Conservation (phyloP, 2,329 filamentous ascomycete genomes). For the Fusarium agapanthi region DNA sequence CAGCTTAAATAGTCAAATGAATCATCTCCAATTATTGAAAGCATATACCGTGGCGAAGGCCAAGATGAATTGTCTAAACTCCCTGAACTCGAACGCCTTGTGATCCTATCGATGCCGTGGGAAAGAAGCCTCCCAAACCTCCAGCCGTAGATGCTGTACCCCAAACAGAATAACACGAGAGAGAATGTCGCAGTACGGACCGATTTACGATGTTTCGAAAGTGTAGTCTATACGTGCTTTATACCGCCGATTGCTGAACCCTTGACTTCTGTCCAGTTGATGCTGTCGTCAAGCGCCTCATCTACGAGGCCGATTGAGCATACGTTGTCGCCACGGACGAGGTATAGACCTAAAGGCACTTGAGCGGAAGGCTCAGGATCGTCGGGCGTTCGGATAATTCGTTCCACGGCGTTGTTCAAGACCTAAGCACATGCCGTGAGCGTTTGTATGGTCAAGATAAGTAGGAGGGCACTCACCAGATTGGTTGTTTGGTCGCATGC, state of each 20-base stretch:
- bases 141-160: constrained; percentile 27
- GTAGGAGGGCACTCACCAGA: constrained; percentile 60
- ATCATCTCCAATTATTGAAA: constrained; percentile 7
- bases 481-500: constrained; percentile 94
- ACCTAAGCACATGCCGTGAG: constrained; percentile 61
- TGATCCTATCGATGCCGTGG: constrained; percentile 28
- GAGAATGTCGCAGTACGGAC: not conserved
- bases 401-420: constrained; percentile 82
- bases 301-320: constrained; percentile 90
- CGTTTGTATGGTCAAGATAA: not conserved
- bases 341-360: constrained; percentile 85
- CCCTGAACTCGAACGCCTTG: constrained; percentile 41
- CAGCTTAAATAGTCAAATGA: constrained; percentile 31
- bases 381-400: constrained; percentile 86
- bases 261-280: constrained; percentile 92
- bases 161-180: constrained; percentile 26
- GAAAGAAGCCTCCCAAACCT: constrained; percentile 10
- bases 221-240: constrained; percentile 69
- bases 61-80: constrained; percentile 42
- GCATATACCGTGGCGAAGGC: constrained; percentile 32
- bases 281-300: constrained; percentile 86
- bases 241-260: constrained; percentile 84
- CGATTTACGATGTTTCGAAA: not conserved
- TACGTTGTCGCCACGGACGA: constrained; percentile 94
- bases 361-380: constrained; percentile 83